These are phyloP conservation scores for Sanguinoderma infundibulare DNA, from an alignment of 1,284 basidiomycete genomes.

Conservation along the genomic window DNA sequence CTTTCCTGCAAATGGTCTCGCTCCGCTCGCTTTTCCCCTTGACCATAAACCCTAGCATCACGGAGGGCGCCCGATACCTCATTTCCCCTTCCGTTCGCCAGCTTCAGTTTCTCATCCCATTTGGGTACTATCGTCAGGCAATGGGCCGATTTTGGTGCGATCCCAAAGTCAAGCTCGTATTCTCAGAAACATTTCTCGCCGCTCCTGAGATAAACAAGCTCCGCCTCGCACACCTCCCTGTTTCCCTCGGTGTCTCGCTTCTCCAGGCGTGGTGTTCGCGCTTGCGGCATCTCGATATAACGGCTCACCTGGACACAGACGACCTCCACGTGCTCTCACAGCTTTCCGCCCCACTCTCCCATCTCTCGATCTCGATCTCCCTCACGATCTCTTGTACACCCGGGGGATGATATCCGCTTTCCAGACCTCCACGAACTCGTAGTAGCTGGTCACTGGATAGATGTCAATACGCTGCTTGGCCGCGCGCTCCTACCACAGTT, in stretches of 20 bases:
- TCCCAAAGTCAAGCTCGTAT: background rate
- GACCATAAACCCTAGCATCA: too few species aligned
- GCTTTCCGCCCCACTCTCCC: background rate
- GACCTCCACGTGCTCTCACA: background rate
- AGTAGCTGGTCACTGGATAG: background rate
- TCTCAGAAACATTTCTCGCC: background rate
- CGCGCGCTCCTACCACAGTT: background rate
- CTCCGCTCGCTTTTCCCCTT: background rate
- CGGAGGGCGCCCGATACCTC: background rate
- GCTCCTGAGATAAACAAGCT: background rate
- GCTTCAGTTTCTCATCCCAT: background rate
- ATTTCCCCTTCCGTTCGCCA: conserved; percentile 4
- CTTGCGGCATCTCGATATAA: background rate
- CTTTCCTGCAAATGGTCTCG: background rate
- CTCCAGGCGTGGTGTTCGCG: background rate
- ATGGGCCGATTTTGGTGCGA: background rate
- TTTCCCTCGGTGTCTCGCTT: background rate
- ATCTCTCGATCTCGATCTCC: background rate
- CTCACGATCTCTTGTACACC: background rate
- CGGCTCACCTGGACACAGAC: background rate
- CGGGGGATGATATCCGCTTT: background rate
- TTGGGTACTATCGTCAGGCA: background rate
- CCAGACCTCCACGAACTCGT: background rate
- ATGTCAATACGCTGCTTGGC: background rate
- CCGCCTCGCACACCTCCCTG: background rate